These are phyloP conservation scores for Komagataea norvegica DNA, from an alignment of 1,139 yeast species.

Conservation along the genomic window DNA sequence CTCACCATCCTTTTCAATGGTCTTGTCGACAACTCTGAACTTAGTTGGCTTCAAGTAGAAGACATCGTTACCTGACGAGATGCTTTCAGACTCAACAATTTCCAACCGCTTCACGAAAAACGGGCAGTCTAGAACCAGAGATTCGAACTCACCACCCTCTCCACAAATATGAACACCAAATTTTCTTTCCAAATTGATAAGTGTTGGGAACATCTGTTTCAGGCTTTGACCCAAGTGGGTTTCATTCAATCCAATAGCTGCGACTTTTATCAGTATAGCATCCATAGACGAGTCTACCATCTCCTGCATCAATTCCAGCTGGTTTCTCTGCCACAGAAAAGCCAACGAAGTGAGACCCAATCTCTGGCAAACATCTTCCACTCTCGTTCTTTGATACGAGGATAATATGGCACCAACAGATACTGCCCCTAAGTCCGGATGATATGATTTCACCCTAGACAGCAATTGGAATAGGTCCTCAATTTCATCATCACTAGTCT, in stretches of 20 bases:
- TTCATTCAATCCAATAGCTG: slow-evolving; percentile 75
- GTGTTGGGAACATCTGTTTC: slow-evolving; percentile 53
- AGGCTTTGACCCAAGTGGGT: slow-evolving; percentile 66
- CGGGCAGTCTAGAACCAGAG: slow-evolving; percentile 86
- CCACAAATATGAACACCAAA: slow-evolving; percentile 94
- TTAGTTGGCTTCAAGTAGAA: slow-evolving; percentile 47
- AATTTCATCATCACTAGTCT: slow-evolving; percentile 72
- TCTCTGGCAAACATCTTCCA: slow-evolving; percentile 81
- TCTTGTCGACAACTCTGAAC: slow-evolving; percentile 36
- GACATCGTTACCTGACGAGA: slow-evolving; percentile 56
- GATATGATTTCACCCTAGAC: slow-evolving; percentile 38
- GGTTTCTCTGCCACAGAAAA: slow-evolving; percentile 87
- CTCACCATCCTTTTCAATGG: slow-evolving; percentile 24
- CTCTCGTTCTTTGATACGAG: slow-evolving; percentile 88
- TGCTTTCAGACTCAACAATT: slow-evolving; percentile 37
- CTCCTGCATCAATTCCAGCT: slow-evolving; percentile 70
- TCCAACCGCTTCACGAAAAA: slow-evolving; percentile 58
- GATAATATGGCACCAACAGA: slow-evolving; percentile 95
- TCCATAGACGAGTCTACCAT: slow-evolving; percentile 73
- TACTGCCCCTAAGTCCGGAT: slow-evolving; percentile 79
- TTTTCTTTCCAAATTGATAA: slow-evolving; percentile 52
- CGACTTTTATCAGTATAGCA: slow-evolving; percentile 86
- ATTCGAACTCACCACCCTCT: slow-evolving; percentile 97
- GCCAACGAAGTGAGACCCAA: slow-evolving; percentile 66
- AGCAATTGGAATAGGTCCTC: slow-evolving; percentile 67